Conservation (phyloP, 306 rosid species). For the barrel medic (Medicago truncatula) region DNA sequence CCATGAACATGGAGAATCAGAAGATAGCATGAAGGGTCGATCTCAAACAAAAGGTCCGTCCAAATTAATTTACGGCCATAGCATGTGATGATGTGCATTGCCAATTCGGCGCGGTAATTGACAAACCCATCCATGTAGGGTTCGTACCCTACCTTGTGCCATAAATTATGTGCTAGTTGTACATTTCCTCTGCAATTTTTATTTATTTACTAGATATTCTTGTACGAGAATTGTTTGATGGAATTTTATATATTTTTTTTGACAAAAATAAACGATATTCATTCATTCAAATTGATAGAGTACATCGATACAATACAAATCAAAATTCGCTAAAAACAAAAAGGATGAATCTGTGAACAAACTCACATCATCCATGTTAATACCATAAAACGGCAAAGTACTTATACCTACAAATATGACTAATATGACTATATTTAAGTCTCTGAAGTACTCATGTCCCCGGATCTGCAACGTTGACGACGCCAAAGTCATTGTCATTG, state of each 20-base stretch:
- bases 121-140: background rate
- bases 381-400: too few species aligned
- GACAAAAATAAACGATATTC: too few species aligned
- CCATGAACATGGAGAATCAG: conserved; percentile 9
- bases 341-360: too few species aligned
- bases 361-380: too few species aligned
- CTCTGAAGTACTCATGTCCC: too few species aligned
- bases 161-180: background rate
- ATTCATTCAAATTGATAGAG: too few species aligned
- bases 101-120: background rate
- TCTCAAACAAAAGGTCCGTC: conserved; percentile 39
- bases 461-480: too few species aligned
- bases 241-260: background rate
- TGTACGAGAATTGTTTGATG: background rate
- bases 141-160: background rate
- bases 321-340: too few species aligned
- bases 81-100: conserved; percentile 35
- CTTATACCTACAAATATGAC: too few species aligned
- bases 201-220: background rate
- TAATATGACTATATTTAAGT: too few species aligned
- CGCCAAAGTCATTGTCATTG: too few species aligned
- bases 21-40: conserved; percentile 10
- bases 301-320: too few species aligned
- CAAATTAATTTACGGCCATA: conserved; percentile 49
- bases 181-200: background rate